A percentile compares a stretch with the other conserved stretches of the same genome.
Conservation (phyloP, 2,329 filamentous ascomycete genomes). For the Ascochyta koolunga region DNA sequence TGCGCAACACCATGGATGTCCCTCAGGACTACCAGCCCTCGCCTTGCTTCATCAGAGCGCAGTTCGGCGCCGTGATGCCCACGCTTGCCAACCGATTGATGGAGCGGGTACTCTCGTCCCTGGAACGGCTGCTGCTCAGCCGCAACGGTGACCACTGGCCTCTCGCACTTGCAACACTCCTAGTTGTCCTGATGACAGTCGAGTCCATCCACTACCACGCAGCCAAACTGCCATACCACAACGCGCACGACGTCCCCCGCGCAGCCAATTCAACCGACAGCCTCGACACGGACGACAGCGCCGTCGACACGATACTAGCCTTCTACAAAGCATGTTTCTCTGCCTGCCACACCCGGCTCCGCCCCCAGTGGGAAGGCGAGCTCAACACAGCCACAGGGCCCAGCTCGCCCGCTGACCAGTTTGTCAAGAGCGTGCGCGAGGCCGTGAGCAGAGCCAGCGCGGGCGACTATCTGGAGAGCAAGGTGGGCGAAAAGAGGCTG, state of each 20-base stretch:
- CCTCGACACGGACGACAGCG: conserved; percentile 30
- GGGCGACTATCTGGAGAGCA: conserved; percentile 31
- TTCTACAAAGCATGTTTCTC: conserved; percentile 46
- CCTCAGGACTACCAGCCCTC: conserved; percentile 28
- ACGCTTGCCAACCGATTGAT: conserved; percentile 39
- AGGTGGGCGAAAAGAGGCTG: conserved; percentile 24
- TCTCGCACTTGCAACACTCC: conserved; percentile 39
- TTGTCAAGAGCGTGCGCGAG: conserved; percentile 39
- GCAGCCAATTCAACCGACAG: conserved; percentile 1
- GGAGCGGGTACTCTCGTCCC: conserved; percentile 37
- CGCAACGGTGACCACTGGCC: conserved; percentile 43
- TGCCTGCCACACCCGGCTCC: conserved; percentile 39
- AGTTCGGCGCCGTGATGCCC: conserved; percentile 47
- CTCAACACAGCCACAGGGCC: not conserved
- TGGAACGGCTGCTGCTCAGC: conserved; percentile 41
- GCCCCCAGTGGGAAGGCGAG: conserved; percentile 40
- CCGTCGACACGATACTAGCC: conserved; percentile 33
- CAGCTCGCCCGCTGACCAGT: conserved; percentile 28
- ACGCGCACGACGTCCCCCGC: conserved; percentile 7
- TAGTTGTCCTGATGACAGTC: conserved; percentile 45
- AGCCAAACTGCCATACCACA: conserved; percentile 45
- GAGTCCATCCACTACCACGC: conserved; percentile 49
- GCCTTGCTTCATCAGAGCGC: conserved; percentile 49
- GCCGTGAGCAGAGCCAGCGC: conserved; percentile 24
- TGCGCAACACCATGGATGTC: conserved; percentile 26